Evolutionary conservation across 2,329 filamentous ascomycete species (phyloP), one percentile per base, ranked within the genome.

Genomic region (Bipolaris cookei): DNA sequence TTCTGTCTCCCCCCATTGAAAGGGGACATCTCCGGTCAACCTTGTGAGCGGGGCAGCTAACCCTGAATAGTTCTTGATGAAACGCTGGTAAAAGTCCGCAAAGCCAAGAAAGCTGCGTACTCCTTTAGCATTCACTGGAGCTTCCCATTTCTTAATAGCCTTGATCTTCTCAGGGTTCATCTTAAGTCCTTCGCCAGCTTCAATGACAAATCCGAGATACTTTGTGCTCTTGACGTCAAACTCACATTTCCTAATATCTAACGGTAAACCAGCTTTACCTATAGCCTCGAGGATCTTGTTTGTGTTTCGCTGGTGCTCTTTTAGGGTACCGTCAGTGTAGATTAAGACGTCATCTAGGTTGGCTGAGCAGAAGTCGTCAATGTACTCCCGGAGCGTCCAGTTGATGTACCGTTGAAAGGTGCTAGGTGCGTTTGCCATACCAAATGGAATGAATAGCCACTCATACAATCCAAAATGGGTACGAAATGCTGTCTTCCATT

Each of bases 401-500:
- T 76, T 75, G 16, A 73, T 69, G 32, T 45, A 53, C 3, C 14
- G 32, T 58, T 69, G 42, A 35, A 65, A 64, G 6, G 63, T 63
- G 14, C 44, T 45, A 20, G 54, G 64, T 8, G 47, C 32, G 38
- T 64, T 64, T 13, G 39, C 23, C 10, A 69, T 38, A n/a, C 66
- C 37, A 51, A 69, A 69, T 1, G 61, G 66, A 10, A 54, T 62
- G 18, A 80, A 66, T 34, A 69, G 39, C 37, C 69, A 79, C 58
- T 80, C 50, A 56, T 63, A 79, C 3, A 64, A 54, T 35, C 71
- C 62, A 57, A 71, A 78, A 25, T 64, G 48, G 1, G 63, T 77
- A n/a, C 52, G 23, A 51, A 79, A 80, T 0, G 65, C 65, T 18
- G 61, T 78, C 55, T 73, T 77, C 65, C 59, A 76, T 58, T 62